Base-by-base conservation (phyloP, 495 filamentous ascomycete genomes). In the Hyaloscypha finlandica region DNA sequence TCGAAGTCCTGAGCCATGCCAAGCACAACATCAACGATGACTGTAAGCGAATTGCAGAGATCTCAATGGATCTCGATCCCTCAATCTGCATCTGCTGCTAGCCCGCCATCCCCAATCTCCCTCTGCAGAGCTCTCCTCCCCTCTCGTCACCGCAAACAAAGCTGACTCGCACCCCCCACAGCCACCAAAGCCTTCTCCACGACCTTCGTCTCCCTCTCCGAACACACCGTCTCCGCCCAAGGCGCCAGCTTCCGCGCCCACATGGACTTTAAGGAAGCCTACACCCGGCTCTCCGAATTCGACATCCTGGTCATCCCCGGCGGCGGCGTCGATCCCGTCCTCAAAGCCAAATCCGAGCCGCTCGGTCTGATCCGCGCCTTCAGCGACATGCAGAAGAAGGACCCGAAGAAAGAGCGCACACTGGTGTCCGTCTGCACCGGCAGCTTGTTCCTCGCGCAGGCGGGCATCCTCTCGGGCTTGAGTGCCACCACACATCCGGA, bases 381-480 rank as follows among this genome's bases (percentile, higher is more conserved):
- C 71, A 81, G 86, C 64, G 86, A 89, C 71, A 76, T 91, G 59
- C 89, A 91, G 77, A 83, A 81, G 63, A 71, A 74, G 59, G 86
- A 91, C 70, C 88, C 89, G 1, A 80, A 77, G 72, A 86, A 86
- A 68, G 89, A 91, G 79, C 89, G 91, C 57, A 88, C 90, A 4
- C 73, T 94, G 65, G 78, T 93, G 69, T 90, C 89, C 65, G 79
- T 96, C 79, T 91, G 88, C 80, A 92, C 89, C 32, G 92, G 90
- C 19, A 84, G 86, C 37, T 81, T 93, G 32, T 79, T 94, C 69
- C 83, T 94, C 30, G 92, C 88, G 51, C 79, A 90, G 65, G 81
- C 86, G 42, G 92, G 91, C 65, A 80, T 93, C 69, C 80, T 96
- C 48, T 78, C 83, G 66, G 92, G 91, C 35, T 78, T 94, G 61